A percentile compares a stretch with the other conserved stretches of the same genome.
phyloP scores from a whole-genome alignment of 495 filamentous ascomycete species.

The Hyphodiscus hymeniophilus region DNA sequence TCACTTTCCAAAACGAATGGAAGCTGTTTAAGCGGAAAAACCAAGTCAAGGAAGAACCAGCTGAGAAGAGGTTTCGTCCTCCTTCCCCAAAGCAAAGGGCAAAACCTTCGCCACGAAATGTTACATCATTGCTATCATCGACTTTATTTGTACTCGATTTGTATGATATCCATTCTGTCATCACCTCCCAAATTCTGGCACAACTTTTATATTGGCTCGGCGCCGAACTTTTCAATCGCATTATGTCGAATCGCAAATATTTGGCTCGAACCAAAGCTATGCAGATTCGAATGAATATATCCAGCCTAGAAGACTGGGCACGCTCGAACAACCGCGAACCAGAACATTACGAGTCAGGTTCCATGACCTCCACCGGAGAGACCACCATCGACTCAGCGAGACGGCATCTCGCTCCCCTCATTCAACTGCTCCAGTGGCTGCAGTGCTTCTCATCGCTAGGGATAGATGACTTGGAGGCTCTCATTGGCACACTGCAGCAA shows the following conservation, averaged over 20 bases:
- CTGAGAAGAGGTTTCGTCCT: constrained; percentile 87
- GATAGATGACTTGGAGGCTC: constrained; percentile 75
- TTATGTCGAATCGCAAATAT: constrained; percentile 92
- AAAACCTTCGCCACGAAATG: constrained; percentile 86
- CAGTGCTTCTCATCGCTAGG: constrained; percentile 94
- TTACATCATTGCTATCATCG: constrained; percentile 93
- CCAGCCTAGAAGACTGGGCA: constrained; percentile 92
- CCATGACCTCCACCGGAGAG: constrained; percentile 80
- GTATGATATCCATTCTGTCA: constrained; percentile 97
- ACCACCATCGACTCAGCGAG: constrained; percentile 73
- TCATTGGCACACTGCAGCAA: constrained; percentile 80
- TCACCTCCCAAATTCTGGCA: constrained; percentile 82
- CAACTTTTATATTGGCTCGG: constrained; percentile 96
- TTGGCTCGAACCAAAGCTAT: constrained; percentile 96
- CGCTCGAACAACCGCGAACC: constrained; percentile 85
- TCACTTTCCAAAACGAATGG: constrained; percentile 97
- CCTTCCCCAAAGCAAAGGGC: constrained; percentile 92
- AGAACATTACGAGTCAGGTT: constrained; percentile 91
- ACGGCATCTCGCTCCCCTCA: constrained; percentile 78
- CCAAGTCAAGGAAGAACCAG: constrained; percentile 75
- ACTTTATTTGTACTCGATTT: constrained; percentile 96
- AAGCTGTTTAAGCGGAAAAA: constrained; percentile 87
- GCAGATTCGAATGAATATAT: constrained; percentile 99
- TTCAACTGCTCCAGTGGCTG: constrained; percentile 94
- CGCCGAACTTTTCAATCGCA: constrained; percentile 94